phyloP scores from a whole-genome alignment of 768 basidiomycete species.

The Leccinum subtestaceum region DNA sequence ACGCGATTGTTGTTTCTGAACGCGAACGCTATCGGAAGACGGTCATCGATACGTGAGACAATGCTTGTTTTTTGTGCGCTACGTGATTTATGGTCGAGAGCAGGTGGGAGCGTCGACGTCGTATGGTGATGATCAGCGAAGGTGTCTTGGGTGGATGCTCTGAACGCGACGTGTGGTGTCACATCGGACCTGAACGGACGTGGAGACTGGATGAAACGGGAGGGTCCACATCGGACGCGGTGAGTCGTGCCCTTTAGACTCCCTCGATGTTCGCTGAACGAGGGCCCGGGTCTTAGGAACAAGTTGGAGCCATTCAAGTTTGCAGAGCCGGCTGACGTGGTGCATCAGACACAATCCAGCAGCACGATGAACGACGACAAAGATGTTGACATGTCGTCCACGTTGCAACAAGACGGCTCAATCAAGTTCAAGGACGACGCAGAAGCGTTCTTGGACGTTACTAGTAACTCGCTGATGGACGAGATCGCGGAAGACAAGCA shows the following conservation, averaged over 20 bases:
- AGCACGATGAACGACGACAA: conserved; percentile 39
- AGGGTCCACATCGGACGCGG: conserved; percentile 87
- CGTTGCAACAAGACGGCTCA: conserved; percentile 28
- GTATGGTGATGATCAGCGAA: conserved; percentile 56
- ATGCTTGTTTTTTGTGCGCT: neutral
- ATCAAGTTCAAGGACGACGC: conserved; percentile 12
- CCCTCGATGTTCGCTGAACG: conserved; percentile 1
- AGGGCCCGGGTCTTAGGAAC: conserved; percentile 41
- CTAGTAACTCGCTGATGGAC: conserved; percentile 54
- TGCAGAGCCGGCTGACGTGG: conserved; percentile 39
- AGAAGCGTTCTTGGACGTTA: conserved; percentile 14
- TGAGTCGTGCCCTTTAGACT: conserved; percentile 29
- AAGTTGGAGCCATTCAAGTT: too few species aligned
- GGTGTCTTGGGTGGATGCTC: conserved; percentile 62
- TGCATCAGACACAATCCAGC: conserved; percentile 14
- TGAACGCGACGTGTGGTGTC: conserved; percentile 83
- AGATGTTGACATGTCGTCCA: conserved; percentile 46
- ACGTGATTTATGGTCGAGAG: neutral
- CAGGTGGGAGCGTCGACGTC: conserved; percentile 77
- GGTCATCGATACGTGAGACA: conserved; percentile 60
- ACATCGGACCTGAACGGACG: conserved; percentile 40
- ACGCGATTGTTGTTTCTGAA: conserved; percentile 65
- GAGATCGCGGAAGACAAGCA: conserved; percentile 88
- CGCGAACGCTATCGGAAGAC: conserved; percentile 69
- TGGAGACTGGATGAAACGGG: conserved; percentile 90